Base-by-base conservation (phyloP, 1,139 yeast species). In the Geotrichum klebahnii region DNA sequence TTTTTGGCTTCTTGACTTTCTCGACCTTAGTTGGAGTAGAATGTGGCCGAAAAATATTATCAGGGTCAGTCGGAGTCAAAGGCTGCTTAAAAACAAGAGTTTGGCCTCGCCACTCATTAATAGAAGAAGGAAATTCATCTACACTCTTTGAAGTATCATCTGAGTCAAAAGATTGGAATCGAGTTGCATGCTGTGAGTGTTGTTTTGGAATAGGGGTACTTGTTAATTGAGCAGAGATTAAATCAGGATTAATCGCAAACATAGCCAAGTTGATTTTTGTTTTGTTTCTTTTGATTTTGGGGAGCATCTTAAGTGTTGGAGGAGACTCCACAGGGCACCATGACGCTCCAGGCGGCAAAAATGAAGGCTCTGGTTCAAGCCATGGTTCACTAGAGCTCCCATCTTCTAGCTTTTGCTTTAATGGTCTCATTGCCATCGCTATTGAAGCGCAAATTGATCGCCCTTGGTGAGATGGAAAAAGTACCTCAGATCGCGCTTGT, bases 31-130 rank as follows among this genome's bases (percentile, higher is more conserved):
- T 31, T n/a, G 34, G 17, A 5, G 14, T 17, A n/a, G 42, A 6
- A 26, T 38, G 24, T 6, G 26, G 42, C 22, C 19, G 26, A 8
- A 38, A 38, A 16, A 38, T 33, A 26, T 38, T 38, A 26, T 38
- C 42, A n/a, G 42, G 42, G n/a, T 38, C 42, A 4, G 42, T 26
- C 10, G 42, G 42, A 24, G 42, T 38, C 17, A 38, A 14, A n/a
- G 42, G 42, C 20, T 38, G 42, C 26, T 38, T 38, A 14, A 38
- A 38, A 38, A 38, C 19, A 8, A 38, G 31, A 26, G 32, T 23
- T 26, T 38, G 42, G 8, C 19, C 22, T 24, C 28, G 26, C 42
- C 42, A 38, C 10, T 38, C 42, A 24, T 19, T 32, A 26, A 26
- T 26, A 2, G 42, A 14, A 20, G n/a, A 19, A 24, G 42, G 33